Conservation (phyloP, 208 protist genomes). For the Novymonas esmeraldas region DNA sequence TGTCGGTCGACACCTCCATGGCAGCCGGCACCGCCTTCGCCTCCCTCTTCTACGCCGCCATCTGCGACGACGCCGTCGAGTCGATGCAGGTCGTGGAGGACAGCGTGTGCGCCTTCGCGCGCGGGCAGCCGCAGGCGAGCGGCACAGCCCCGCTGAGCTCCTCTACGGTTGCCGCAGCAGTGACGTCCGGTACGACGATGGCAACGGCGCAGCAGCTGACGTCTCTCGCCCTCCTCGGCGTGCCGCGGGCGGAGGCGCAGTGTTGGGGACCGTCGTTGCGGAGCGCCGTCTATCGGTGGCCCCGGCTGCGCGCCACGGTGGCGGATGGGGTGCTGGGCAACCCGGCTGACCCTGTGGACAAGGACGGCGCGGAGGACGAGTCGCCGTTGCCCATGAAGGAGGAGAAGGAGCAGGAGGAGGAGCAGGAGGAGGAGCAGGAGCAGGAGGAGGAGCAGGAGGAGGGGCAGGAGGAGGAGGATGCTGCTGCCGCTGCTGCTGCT, state of each 20-base stretch:
- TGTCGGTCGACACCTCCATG: constrained; percentile 33
- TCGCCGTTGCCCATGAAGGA: not conserved
- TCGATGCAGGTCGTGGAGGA: constrained; percentile 71
- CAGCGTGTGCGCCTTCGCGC: constrained; percentile 34
- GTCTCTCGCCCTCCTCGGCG: constrained; percentile 29
- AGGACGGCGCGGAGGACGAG: not conserved
- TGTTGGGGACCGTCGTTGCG: constrained; percentile 40
- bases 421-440: no score
- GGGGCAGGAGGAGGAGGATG: no score
- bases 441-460: no score
- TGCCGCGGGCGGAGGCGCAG: constrained; percentile 34
- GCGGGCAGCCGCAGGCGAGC: constrained; percentile 12
- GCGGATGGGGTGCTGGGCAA: not conserved
- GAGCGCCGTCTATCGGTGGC: constrained; percentile 40
- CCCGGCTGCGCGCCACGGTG: constrained; percentile 25
- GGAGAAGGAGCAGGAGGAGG: not conserved
- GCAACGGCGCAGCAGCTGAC: constrained; percentile 37
- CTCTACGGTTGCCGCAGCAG: constrained; percentile 2
- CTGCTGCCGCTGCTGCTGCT: no score
- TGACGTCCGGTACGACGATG: constrained; percentile 15
- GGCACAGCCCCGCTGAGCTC: not conserved
- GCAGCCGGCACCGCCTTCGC: constrained; percentile 32
- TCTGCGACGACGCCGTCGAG: constrained; percentile 70
- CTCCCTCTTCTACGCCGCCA: constrained; percentile 52
- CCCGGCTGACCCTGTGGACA: not conserved